These are phyloP conservation scores for Torulaspora indica DNA, from an alignment of 805 yeast species.

Conservation along the genomic window DNA sequence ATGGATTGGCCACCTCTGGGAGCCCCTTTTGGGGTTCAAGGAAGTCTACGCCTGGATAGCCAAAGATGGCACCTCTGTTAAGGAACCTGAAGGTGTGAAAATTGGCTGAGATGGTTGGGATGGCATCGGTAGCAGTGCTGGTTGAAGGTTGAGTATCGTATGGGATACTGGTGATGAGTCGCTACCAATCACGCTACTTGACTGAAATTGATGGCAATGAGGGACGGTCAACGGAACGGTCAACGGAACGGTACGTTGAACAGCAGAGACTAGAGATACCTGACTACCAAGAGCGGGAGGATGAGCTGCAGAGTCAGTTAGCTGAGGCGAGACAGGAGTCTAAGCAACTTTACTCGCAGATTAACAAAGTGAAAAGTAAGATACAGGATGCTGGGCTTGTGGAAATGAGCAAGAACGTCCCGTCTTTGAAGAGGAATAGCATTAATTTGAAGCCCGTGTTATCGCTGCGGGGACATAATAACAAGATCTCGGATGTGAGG, in stretches of 20 bases:
- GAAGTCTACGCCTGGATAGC: neutral
- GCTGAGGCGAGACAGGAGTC: constrained; percentile 44
- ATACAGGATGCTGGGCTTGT: constrained; percentile 45
- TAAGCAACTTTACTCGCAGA: constrained; percentile 45
- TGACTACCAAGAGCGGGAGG: constrained; percentile 18
- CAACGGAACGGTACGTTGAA: constrained; percentile 1
- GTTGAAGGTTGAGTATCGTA: neutral
- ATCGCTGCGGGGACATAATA: constrained; percentile 53
- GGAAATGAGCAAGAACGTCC: constrained; percentile 36
- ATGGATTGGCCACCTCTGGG: neutral
- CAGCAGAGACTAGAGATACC: constrained; percentile 7
- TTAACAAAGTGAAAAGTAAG: constrained; percentile 41
- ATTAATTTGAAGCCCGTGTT: constrained; percentile 39
- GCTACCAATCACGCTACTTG: constrained; percentile 1
- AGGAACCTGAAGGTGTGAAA: neutral
- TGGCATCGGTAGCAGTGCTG: neutral
- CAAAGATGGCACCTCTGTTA: neutral
- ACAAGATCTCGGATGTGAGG: constrained; percentile 61
- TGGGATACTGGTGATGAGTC: neutral
- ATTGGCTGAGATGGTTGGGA: neutral
- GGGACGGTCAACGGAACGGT: neutral
- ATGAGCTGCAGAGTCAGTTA: constrained; percentile 30
- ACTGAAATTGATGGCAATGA: neutral
- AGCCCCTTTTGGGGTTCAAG: neutral
- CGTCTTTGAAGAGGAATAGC: constrained; percentile 17